Base-by-base conservation (phyloP, 1,284 basidiomycete genomes). In the Trichosporon faecale region DNA sequence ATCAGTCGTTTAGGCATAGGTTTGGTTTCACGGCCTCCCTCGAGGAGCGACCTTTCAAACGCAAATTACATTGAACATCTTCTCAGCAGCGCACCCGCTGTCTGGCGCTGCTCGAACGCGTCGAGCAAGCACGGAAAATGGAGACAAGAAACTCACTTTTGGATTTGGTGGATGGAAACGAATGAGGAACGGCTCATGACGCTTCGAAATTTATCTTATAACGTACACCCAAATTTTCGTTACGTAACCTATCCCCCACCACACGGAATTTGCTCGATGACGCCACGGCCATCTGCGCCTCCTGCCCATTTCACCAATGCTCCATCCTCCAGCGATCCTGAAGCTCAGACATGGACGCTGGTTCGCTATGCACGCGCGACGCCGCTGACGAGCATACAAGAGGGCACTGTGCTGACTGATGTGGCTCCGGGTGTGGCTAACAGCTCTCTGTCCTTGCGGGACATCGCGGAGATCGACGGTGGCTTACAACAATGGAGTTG, bases 21-120 rank as follows among this genome's bases (percentile, higher is more conserved):
- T 75, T 79, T 79, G 81, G 78, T 82, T 81, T 82, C 81, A 75
- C 68, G 71, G 75, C 73, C 70, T 6, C 57, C 57, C 29, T 31
- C 57, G 57, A 33, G 57, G 29, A 27, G 73, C 65, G 67, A 67
- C 68, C 64, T 65, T 60, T 76, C 81, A 82, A 82, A 82, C 81
- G 81, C 81, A 82, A 82, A 82, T 82, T 82, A 82, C 81, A 76
- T 74, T 76, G 75, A 76, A 74, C 79, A 82, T 80, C 81, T 81
- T 80, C 40, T 64, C 63, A 33, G 23, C 23, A 29, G 31, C 18
- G 29, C 5, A 3, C 14, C 44, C 11, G 27, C 16, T 23, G 2
- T 52, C 6, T 18, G n/a, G 21, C 6, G 49, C 49, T 11, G 49
- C 49, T 52, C 21, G 21, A 23, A n/a, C 35, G 11, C 35, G 35